phyloP scores from a whole-genome alignment of 768 basidiomycete genomes.

The Psilocybe azurescens region DNA sequence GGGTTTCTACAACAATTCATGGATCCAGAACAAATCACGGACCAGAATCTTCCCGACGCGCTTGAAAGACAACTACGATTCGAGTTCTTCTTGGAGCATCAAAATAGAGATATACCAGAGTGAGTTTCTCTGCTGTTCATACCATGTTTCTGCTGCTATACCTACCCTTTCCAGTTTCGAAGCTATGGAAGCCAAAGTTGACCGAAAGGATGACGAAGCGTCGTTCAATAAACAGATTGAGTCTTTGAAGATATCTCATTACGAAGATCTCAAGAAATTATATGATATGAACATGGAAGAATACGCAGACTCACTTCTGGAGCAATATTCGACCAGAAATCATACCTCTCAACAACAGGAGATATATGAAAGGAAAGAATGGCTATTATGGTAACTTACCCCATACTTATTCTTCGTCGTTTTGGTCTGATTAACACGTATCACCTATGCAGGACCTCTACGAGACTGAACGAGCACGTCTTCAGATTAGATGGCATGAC shows the following conservation, averaged over 20 bases:
- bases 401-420: not conserved
- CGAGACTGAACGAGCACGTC: not conserved
- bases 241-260: conserved; percentile 33
- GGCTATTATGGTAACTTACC: not conserved
- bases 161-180: conserved; percentile 32
- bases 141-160: not conserved
- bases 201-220: conserved; percentile 31
- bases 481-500: conserved; percentile 31
- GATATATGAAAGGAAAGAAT: not conserved
- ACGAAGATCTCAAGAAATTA: conserved; percentile 37
- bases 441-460: not conserved
- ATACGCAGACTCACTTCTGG: not conserved
- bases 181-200: conserved; percentile 38
- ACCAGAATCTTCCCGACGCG: conserved; percentile 16
- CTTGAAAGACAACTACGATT: conserved; percentile 40
- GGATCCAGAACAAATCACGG: conserved; percentile 14
- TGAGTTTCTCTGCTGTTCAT: conserved; percentile 25
- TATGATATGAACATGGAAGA: not conserved
- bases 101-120: conserved; percentile 44
- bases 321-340: not conserved
- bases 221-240: conserved; percentile 32
- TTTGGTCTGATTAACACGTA: not conserved
- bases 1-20: conserved; percentile 18
- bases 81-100: conserved; percentile 44
- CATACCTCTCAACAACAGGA: not conserved